Evolutionary conservation across 805 yeast species (phyloP), one percentile per base, ranked within the genome.

Genomic region (Zygosaccharomyces siamensis): DNA sequence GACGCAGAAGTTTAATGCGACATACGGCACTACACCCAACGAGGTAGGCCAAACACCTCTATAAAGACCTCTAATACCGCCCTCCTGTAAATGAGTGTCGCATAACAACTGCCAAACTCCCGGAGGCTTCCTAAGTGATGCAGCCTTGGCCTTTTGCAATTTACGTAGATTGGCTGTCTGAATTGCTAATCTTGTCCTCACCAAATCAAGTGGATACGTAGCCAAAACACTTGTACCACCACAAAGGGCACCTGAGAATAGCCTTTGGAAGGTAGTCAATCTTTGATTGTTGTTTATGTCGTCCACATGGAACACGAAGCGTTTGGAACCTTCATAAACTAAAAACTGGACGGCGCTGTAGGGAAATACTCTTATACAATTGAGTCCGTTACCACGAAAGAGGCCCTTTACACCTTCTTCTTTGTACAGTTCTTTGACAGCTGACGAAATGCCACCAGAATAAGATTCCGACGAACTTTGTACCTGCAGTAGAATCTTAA

Each of bases 11-110:
- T 90, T 92, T 45, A 92, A 77, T 3, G 96, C 96, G 28, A 89
- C 97, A 62, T 90, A 93, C 1, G 98, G 97, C 1, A 96, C 97
- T 18, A 93, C 97, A 1, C 98, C 97, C 49, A 87, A 69, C 1
- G 90, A 80, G 0, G 98, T 92, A n/a, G 98, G 96, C 52, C 83
- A 72, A 10, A 90, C 73, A 2, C 99, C 99, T 45, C 90, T 74
- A 63, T 87, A 92, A 12, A 92, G 71, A 0, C 89, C 95, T 2
- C 62, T 52, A 7, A 88, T 21, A 0, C 97, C 96, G 32, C 98
- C 98, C 68, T 92, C 99, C 12, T 74, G 76, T 12, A 57, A 59
- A 67, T 86, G 87, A 18, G 89, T 88, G 14, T 73, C 69, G 31
- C 53, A 58, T 48, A 86, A 63, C 2, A 89, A 76, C 8, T 72